Percentiles rank a stretch among this genome's conserved stretches.
These are phyloP conservation scores for Polygonum maritimum DNA, from an alignment of 148 eudicot species.

Conservation along the genomic window DNA sequence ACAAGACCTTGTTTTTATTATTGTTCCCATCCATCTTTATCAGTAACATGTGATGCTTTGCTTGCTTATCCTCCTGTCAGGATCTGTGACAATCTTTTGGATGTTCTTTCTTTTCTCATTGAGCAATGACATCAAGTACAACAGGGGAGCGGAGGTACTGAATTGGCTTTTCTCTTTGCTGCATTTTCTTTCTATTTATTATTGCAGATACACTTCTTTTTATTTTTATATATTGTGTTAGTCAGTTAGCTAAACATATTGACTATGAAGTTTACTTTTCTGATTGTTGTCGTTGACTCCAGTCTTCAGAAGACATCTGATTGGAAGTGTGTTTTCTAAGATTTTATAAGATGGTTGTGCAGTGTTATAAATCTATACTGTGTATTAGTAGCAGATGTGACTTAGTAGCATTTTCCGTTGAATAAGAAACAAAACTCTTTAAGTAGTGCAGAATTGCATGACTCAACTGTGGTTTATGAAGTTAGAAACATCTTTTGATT, in stretches of 20 bases:
- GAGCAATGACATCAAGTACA: conserved; percentile 68
- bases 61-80: conserved; percentile 18
- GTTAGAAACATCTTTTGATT: background rate
- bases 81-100: conserved; percentile 30
- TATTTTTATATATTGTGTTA: background rate
- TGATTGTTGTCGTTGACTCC: background rate
- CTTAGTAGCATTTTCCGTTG: too few species aligned
- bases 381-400: too few species aligned
- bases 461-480: too few species aligned
- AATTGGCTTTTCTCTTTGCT: background rate
- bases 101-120: conserved; percentile 41
- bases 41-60: background rate
- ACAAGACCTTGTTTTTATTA: background rate
- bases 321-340: background rate
- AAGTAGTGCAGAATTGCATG: too few species aligned
- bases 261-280: background rate
- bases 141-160: conserved; percentile 75
- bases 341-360: background rate
- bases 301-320: background rate
- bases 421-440: too few species aligned
- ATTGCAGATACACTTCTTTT: background rate
- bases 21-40: background rate
- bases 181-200: background rate
- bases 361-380: too few species aligned
- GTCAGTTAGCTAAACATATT: background rate